Conservation (phyloP, 2,329 filamentous ascomycete genomes). For the Hysterium pulicare region DNA sequence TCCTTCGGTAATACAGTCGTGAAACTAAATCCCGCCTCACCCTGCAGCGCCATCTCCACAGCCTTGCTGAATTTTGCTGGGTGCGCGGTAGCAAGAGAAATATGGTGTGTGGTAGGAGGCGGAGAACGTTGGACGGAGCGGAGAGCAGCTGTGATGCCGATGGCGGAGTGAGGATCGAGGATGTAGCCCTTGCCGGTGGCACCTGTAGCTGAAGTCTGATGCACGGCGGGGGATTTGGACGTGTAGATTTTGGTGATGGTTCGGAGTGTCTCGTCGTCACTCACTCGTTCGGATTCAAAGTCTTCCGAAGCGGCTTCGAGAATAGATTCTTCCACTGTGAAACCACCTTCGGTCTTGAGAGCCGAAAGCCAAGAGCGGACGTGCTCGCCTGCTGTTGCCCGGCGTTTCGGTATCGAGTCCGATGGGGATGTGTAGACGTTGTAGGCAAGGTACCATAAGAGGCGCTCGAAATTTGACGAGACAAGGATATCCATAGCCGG, state of each 20-base stretch:
- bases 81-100: slow-evolving; percentile 89
- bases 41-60: slow-evolving; percentile 73
- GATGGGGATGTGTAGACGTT: slow-evolving; percentile 38
- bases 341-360: slow-evolving; percentile 78
- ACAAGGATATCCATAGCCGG: slow-evolving; percentile 98
- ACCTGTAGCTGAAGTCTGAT: slow-evolving; percentile 31
- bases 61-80: slow-evolving; percentile 91
- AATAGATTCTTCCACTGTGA: slow-evolving; percentile 73
- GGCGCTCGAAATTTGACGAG: slow-evolving; percentile 91
- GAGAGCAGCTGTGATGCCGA: slow-evolving; percentile 74
- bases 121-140: slow-evolving; percentile 60
- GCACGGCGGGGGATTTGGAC: slow-evolving; percentile 40
- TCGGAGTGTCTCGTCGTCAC: slow-evolving; percentile 50
- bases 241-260: slow-evolving; percentile 49
- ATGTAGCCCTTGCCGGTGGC: slow-evolving; percentile 60
- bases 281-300: slow-evolving; percentile 76
- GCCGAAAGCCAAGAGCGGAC: slow-evolving; percentile 75
- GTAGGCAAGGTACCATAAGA: slow-evolving; percentile 90
- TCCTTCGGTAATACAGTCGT: slow-evolving; percentile 74
- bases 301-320: slow-evolving; percentile 66
- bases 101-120: slow-evolving; percentile 57
- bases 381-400: slow-evolving; percentile 62
- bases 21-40: slow-evolving; percentile 72
- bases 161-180: slow-evolving; percentile 87
- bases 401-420: slow-evolving; percentile 40